Evolutionary conservation across 306 rosid genomes (phyloP).

Genomic region (Styphnolobium japonicum): DNA sequence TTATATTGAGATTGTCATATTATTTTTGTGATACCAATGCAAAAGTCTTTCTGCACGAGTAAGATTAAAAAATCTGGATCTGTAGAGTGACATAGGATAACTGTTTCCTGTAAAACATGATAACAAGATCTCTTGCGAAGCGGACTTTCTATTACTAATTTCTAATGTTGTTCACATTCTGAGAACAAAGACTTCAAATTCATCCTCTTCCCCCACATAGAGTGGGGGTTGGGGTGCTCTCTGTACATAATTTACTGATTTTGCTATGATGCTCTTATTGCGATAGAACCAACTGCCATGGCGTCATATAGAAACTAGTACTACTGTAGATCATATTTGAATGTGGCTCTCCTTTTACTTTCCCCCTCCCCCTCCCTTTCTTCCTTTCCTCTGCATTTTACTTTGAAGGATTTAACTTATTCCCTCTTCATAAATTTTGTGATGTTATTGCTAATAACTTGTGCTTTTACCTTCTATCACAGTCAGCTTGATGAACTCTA

Average conservation of each 20-base stretch:
- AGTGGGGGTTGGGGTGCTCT: neutral
- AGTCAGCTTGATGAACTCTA: constrained; percentile 24
- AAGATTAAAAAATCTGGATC: neutral
- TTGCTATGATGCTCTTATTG: constrained; percentile 5
- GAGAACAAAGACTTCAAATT: neutral
- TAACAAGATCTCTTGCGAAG: neutral
- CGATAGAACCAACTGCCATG: neutral
- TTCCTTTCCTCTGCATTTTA: neutral
- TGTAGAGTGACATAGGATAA: neutral
- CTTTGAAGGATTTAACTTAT: neutral
- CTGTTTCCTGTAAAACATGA: neutral
- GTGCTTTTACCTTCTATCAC: neutral
- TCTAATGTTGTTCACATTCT: neutral
- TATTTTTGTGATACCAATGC: neutral
- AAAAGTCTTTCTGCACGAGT: neutral
- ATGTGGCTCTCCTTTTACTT: neutral
- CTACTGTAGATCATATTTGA: neutral
- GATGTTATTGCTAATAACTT: neutral
- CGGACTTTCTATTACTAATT: neutral
- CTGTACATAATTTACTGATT: neutral
- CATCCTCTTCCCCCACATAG: neutral
- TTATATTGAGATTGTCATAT: neutral
- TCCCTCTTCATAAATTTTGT: neutral
- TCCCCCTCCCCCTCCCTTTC: neutral
- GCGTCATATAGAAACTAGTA: neutral